phyloP scores from a whole-genome alignment of 345 rosid species.

The Lepidium africanum region DNA sequence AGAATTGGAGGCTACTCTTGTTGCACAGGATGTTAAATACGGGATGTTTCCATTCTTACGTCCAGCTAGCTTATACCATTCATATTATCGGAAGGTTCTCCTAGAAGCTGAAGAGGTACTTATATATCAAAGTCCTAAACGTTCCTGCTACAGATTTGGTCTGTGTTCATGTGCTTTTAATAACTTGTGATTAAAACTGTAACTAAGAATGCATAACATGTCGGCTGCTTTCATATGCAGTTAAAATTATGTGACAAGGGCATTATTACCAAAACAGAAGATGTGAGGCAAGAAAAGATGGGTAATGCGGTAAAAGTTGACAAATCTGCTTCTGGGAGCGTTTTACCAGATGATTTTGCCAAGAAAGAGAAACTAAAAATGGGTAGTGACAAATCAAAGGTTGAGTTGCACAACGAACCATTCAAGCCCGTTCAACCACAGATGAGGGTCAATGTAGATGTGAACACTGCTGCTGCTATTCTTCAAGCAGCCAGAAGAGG shows the following conservation, averaged over 20 bases:
- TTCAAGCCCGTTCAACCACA: slow-evolving; percentile 44
- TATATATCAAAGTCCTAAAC: neutral
- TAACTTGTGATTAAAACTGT: neutral
- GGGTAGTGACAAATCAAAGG: slow-evolving; percentile 62
- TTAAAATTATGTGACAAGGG: slow-evolving; percentile 38
- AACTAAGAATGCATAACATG: neutral
- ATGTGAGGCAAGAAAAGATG: slow-evolving; percentile 39
- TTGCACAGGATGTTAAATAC: slow-evolving; percentile 68
- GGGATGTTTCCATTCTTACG: slow-evolving; percentile 89
- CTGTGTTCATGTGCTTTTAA: neutral
- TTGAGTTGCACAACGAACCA: slow-evolving; percentile 46
- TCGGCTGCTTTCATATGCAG: slow-evolving; percentile 36
- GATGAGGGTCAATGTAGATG: slow-evolving; percentile 59
- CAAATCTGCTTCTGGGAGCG: slow-evolving; percentile 35
- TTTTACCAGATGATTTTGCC: slow-evolving; percentile 52
- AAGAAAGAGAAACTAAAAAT: slow-evolving; percentile 77
- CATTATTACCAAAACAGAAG: slow-evolving; percentile 37
- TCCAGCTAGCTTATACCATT: slow-evolving; percentile 56
- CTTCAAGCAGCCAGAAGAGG: slow-evolving; percentile 92
- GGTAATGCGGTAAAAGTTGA: slow-evolving; percentile 33
- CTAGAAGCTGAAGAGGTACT: slow-evolving; percentile 67
- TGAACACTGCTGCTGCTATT: slow-evolving; percentile 80
- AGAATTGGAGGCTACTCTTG: slow-evolving; percentile 74
- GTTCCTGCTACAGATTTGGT: neutral
- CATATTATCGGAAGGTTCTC: slow-evolving; percentile 61